phyloP scores from a whole-genome alignment of 1,284 basidiomycete genomes.

The Butyriboletus appendiculatus region DNA sequence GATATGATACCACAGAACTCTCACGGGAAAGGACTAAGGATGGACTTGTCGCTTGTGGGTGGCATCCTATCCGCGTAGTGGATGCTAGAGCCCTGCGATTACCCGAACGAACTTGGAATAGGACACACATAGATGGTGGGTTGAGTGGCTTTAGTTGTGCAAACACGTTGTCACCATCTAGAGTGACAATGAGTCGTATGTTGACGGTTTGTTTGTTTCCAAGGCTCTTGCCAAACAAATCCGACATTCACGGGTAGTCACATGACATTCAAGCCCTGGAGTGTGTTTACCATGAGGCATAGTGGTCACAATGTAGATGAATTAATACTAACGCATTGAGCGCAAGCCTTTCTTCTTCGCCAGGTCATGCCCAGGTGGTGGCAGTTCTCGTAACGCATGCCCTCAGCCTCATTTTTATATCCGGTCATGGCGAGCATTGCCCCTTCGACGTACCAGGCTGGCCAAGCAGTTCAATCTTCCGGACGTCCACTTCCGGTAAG shows the following conservation, averaged over 20 bases:
- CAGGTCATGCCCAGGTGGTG: neutral
- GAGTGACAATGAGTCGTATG: too few species aligned
- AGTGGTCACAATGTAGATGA: neutral
- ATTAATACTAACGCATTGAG: neutral
- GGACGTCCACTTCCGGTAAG: conserved; percentile 3
- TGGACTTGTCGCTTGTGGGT: too few species aligned
- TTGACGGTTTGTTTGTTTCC: conserved; percentile 9
- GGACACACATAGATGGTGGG: neutral
- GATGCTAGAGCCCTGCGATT: neutral
- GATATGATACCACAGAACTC: neutral
- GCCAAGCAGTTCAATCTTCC: neutral
- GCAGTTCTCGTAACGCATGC: neutral
- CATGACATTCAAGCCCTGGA: neutral
- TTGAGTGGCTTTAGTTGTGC: neutral
- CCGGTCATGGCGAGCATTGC: conserved; percentile 6
- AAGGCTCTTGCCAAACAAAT: conserved; percentile 9
- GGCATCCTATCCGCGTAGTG: too few species aligned
- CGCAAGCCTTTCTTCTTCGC: neutral
- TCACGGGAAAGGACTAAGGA: too few species aligned
- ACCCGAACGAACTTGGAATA: neutral
- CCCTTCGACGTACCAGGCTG: neutral
- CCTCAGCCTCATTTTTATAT: neutral
- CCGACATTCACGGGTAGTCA: neutral
- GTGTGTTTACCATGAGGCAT: conserved; percentile 21
- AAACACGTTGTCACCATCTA: too few species aligned